Conservation (phyloP, 106 monocot genomes). For the Alisma plantagoaquatica region DNA sequence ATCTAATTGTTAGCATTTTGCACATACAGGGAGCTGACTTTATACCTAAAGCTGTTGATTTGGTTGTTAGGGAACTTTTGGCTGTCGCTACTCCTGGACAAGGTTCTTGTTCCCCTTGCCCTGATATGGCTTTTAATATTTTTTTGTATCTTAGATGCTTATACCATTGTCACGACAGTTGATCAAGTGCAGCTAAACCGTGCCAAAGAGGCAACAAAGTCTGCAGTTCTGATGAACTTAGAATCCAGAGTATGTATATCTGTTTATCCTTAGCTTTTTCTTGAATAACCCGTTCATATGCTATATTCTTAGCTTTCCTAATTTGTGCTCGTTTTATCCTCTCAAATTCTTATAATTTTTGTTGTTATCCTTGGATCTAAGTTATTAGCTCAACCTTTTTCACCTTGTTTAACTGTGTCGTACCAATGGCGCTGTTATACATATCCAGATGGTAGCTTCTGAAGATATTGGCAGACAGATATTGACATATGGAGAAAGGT, state of each 20-base stretch:
- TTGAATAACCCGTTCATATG: too few relatives aligned
- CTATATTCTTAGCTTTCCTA: too few relatives aligned
- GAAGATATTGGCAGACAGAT: slow-evolving; percentile 83
- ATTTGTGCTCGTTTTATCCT: too few relatives aligned
- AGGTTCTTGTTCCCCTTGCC: slow-evolving; percentile 27
- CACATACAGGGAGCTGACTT: slow-evolving; percentile 42
- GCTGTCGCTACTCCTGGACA: slow-evolving; percentile 70
- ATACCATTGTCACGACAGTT: slow-evolving; percentile 25
- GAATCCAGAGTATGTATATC: slow-evolving; percentile 53
- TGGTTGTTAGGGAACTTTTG: slow-evolving; percentile 64
- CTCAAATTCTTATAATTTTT: neutral
- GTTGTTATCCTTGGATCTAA: slow-evolving; percentile 10
- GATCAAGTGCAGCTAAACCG: slow-evolving; percentile 66
- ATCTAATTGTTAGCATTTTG: neutral
- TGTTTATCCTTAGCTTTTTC: neutral
- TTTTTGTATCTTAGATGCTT: neutral
- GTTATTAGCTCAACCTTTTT: neutral
- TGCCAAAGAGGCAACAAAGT: slow-evolving; percentile 64
- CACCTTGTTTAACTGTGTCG: too few relatives aligned
- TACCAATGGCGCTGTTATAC: too few relatives aligned
- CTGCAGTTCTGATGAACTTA: slow-evolving; percentile 69
- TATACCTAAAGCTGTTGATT: slow-evolving; percentile 58
- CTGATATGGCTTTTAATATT: neutral
- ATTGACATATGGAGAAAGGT: slow-evolving; percentile 87
- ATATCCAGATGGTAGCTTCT: slow-evolving; percentile 68